Conservation (phyloP, 2,329 filamentous ascomycete genomes). For the Aspergillus flavus region DNA sequence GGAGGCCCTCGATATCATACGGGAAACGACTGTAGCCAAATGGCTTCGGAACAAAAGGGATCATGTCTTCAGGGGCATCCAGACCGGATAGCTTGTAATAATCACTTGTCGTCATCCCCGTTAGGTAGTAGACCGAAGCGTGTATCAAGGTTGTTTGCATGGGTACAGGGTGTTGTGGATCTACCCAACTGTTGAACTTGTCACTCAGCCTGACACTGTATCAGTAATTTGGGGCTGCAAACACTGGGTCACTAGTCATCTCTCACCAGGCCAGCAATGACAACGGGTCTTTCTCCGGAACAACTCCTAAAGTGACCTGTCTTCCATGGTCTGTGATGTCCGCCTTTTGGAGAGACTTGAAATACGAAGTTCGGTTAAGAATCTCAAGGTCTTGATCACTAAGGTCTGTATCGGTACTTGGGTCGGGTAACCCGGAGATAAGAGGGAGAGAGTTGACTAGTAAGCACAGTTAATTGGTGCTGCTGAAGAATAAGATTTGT, state of each 20-base stretch:
- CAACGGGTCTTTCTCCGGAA: background rate
- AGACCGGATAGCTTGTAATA: background rate
- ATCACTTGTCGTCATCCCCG: background rate
- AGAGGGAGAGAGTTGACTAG: background rate
- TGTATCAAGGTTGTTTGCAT: background rate
- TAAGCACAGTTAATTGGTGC: background rate
- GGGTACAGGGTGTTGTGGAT: background rate
- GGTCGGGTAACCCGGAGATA: background rate
- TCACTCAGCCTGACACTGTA: background rate
- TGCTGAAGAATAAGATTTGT: no score
- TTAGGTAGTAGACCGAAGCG: slow-evolving; percentile 1
- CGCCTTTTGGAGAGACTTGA: background rate
- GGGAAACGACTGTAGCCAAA: background rate
- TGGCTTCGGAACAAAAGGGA: background rate
- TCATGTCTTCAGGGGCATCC: background rate
- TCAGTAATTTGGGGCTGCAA: background rate
- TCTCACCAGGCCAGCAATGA: background rate
- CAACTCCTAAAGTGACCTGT: background rate
- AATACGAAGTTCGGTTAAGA: background rate
- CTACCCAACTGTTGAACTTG: background rate
- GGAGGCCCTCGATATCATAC: background rate
- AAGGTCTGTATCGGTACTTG: background rate
- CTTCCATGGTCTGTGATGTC: background rate
- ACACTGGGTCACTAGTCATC: background rate
- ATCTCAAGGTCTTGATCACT: background rate